Percentiles rank a stretch among this genome's conserved stretches.
Conservation (phyloP, 2,329 filamentous ascomycete species). For the Penicillium sp. region DNA sequence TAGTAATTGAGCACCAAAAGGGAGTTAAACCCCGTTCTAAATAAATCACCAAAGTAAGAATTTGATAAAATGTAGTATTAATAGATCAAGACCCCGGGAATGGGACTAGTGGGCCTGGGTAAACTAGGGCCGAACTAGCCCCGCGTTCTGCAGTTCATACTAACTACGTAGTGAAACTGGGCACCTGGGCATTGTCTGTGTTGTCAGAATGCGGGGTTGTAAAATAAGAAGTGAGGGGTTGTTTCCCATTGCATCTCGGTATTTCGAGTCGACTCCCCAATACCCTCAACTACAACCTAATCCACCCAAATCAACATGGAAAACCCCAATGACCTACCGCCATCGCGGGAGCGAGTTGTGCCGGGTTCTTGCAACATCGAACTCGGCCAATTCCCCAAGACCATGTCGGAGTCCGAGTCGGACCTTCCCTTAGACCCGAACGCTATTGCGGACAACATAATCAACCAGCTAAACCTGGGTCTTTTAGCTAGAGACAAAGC, state of each 20-base stretch:
- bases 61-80: not conserved
- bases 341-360: slow-evolving; percentile 47
- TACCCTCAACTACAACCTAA: not conserved
- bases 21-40: rapidly evolving
- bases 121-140: not conserved
- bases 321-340: not conserved
- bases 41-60: not conserved
- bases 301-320: not conserved
- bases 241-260: not conserved
- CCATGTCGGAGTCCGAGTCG: slow-evolving; percentile 33
- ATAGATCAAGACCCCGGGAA: not conserved
- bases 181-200: not conserved
- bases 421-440: slow-evolving; percentile 38
- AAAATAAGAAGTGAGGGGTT: not conserved
- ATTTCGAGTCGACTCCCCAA: not conserved
- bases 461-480: slow-evolving; percentile 43
- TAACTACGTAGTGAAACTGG: too few relatives aligned
- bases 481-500: slow-evolving; percentile 37
- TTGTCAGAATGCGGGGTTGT: not conserved
- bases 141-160: not conserved
- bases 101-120: not conserved
- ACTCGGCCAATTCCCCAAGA: slow-evolving; percentile 45
- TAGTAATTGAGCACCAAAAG: not conserved
- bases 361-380: slow-evolving; percentile 58
- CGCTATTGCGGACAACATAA: slow-evolving; percentile 38